Conservation (phyloP, 768 basidiomycete genomes). For the Termitomyces sp. region DNA sequence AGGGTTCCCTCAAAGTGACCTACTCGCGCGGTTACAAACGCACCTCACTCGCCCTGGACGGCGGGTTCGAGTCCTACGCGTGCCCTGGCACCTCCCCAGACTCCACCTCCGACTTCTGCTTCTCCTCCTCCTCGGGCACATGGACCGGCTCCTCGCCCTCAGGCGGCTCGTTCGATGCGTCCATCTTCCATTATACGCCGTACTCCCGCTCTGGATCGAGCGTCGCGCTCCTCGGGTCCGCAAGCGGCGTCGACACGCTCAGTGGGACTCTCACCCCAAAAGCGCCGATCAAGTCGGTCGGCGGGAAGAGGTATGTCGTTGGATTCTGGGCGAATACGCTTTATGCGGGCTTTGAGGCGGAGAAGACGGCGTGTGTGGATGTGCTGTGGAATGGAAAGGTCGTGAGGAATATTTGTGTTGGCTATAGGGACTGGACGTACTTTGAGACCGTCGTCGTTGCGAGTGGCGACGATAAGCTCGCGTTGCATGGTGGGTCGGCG, state of each 20-base stretch:
- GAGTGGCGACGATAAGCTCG: constrained; percentile 18
- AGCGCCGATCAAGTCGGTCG: constrained; percentile 31
- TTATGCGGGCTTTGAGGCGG: constrained; percentile 32
- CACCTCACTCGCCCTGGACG: constrained; percentile 36
- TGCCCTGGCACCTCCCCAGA: constrained; percentile 20
- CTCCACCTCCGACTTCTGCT: constrained; percentile 35
- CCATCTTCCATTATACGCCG: constrained; percentile 39
- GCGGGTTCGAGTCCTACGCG: constrained; percentile 42
- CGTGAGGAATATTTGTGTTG: constrained; percentile 32
- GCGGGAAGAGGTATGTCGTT: constrained; percentile 37
- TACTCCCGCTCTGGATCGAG: constrained; percentile 41
- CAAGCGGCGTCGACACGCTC: constrained; percentile 32
- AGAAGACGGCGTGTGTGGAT: constrained; percentile 36
- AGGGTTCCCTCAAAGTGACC: constrained; percentile 44
- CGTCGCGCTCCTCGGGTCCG: constrained; percentile 44
- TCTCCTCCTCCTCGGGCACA: constrained; percentile 30
- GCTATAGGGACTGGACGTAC: constrained; percentile 38
- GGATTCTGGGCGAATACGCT: constrained; percentile 42
- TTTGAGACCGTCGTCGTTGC: constrained; percentile 35
- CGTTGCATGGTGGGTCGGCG: constrained; percentile 39
- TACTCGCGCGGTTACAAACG: constrained; percentile 47
- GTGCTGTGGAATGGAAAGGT: constrained; percentile 42
- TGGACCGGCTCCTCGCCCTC: constrained; percentile 39
- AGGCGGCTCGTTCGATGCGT: constrained; percentile 40
- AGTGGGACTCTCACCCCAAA: constrained; percentile 38